Conservation (phyloP, 306 rosid species). For the Inga laurina region DNA sequence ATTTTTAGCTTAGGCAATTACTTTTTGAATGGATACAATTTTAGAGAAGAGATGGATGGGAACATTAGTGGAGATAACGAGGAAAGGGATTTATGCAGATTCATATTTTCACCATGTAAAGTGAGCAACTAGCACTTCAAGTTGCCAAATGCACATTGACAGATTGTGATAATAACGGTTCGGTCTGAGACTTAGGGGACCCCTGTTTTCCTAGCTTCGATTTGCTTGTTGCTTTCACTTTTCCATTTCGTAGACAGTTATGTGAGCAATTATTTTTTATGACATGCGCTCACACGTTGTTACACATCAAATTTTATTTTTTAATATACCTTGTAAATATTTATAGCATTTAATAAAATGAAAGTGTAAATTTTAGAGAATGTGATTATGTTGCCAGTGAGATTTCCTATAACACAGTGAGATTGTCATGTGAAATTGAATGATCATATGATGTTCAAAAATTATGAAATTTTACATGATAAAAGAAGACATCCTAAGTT, state of each 20-base stretch:
- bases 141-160: slow-evolving; percentile 3
- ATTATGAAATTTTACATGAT: too few species aligned
- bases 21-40: background rate
- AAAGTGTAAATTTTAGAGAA: too few species aligned
- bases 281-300: too few species aligned
- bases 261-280: too few species aligned
- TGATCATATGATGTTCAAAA: too few species aligned
- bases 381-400: too few species aligned
- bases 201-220: background rate
- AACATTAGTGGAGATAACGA: background rate
- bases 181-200: background rate
- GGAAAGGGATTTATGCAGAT: background rate
- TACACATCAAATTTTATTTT: too few species aligned
- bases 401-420: too few species aligned
- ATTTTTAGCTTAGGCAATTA: background rate
- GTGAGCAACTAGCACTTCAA: slow-evolving; percentile 36
- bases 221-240: background rate
- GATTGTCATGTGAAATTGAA: too few species aligned
- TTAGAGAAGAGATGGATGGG: background rate
- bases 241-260: background rate
- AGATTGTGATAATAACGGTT: background rate
- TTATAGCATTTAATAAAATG: too few species aligned
- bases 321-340: too few species aligned
- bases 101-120: slow-evolving; percentile 23
- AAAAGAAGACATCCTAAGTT: too few species aligned